Evolutionary conservation across 495 filamentous ascomycete genomes (phyloP), one percentile per base, ranked within the genome.

Genomic region (Xylaria bambusicola): DNA sequence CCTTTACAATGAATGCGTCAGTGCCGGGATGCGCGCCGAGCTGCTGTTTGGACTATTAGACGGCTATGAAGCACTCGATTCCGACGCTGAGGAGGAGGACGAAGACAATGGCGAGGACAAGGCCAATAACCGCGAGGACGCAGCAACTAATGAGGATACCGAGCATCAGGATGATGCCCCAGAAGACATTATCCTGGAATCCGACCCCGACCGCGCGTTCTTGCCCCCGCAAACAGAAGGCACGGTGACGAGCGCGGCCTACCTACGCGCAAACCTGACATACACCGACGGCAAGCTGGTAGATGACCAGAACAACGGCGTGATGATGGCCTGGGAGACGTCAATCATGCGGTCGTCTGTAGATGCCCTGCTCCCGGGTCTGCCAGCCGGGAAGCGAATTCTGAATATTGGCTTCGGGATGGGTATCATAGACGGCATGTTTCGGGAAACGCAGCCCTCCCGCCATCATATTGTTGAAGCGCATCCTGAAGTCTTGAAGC

Each of bases 311-410:
- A 80, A 82, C 6, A 98, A 98, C 68, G 91, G 92, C 26, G 91
- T 98, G 0, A 98, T 98, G 94, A 81, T 98, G 94, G 80, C 88
- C 26, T 98, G 94, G 94, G 94, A 98, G 73, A 87, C 87, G 0
- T 82, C 86, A 33, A 92, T 98, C 55, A 98, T 98, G 94, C 80
- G 82, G 54, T 80, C 82, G 26, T 90, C 86, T 35, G 91, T 92
- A 24, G 80, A 73, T 27, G 63, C 72, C 0, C 60, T 79, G 6
- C 71, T 78, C 21, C 70, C 76, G 0, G 68, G 50, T n/a, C 70
- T 68, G 6, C 53, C 72, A 0, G 54, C 80, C 0, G 88, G 85
- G 0, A 80, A 89, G 53, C 80, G 87, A 6, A 84, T 97, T 2
- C 82, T 98, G 13, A 98, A 98, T 66, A 84, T 98, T 53, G 94